Base-by-base conservation (phyloP, 2,329 filamentous ascomycete genomes). In the Tolypocladium ovalisporum region DNA sequence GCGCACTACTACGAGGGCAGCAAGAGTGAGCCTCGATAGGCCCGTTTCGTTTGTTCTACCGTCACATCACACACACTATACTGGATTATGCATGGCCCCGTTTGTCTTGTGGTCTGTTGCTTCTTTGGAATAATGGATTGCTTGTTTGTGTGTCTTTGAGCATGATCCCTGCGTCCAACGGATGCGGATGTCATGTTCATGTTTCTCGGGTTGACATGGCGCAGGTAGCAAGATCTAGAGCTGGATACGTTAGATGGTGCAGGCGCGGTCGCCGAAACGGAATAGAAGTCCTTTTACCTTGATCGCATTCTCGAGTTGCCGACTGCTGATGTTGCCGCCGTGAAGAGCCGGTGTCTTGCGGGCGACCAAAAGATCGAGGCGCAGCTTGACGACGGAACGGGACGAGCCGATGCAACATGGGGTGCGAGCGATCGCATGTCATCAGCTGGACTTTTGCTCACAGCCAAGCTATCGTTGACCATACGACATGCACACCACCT, bases 1-100 rank as follows among this genome's bases (percentile, higher is more conserved):
- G 91, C 93, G 49, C 90, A 96, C 77, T 96, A 96, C 75, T 94
- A 95, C 71, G 90, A 87, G 59, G 72, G 67, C 53, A 69, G 71
- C 64, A 80, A 80, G 69, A 76, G 72, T 71, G 80, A 79, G 68
- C 62, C 66, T 22, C 64, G 67, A 62, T 70, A 59, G 64, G 34
- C 42, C 17, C 42, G 34, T 56, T 10, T 22, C 47, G 61, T 10
- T 22, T 35, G 61, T 55, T 61, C 55, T 44, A 22, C 56, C 5
- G 47, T 52, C 47, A 35, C n/a, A 4, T 7, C 47, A 35, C 15
- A 22, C 29, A 35, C 15, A 15, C 47, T 22, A 19, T 19, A 12
- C 27, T 35, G 29, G 27, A 51, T 15, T 15, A 47, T 47, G 42
- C 15, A 19, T 29, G 42, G 15, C 27, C 42, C 15, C 0, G 8